Evolutionary conservation across 768 basidiomycete species (phyloP), one percentile per base, ranked within the genome.

Genomic region (Kwoniella europaea): DNA sequence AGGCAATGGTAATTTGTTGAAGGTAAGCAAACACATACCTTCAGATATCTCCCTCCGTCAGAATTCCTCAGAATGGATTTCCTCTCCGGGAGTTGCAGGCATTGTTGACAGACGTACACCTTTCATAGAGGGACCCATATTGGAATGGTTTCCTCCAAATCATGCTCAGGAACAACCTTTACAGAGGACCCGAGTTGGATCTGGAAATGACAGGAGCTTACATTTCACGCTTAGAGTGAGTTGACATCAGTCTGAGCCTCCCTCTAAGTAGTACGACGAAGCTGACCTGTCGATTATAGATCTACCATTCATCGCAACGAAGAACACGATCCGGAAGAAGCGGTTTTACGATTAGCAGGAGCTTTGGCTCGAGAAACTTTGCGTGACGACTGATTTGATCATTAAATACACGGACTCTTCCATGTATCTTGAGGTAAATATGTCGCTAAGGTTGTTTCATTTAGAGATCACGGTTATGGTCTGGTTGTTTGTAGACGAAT

Each of bases 61-160:
- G 10, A 20, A 16, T 20, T 1, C 13, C 46, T 42, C 22, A 12
- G 20, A 27, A 63, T 2, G 10, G 15, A 12, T 42, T 60, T 10
- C 64, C 52, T 22, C 57, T 22, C 9, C 18, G 2, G 46, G 2
- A 50, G 12, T 35, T 7, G 35, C 35, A 35, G 35, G 35, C 35
- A 35, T 35, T 35, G 35, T 35, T 7, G 35, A 35, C 35, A 35
- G 7, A 35, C 35, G 35, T 35, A 35, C 1, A 35, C 18, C 46
- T 18, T 50, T 50, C 46, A 50, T 52, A 76, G 73, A 67, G 57
- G 13, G 84, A 85, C 64, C 80, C 83, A 0, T 79, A 75, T 69
- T 85, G 83, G 83, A 67, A 71, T n/a, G 78, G 77, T 0, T 75
- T 85, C 55, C 75, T 84, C 35, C 76, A 79, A 5, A 77, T 84